Conservation (phyloP, 371 early-diverging fungal species). For the Scutellospora calospora region DNA sequence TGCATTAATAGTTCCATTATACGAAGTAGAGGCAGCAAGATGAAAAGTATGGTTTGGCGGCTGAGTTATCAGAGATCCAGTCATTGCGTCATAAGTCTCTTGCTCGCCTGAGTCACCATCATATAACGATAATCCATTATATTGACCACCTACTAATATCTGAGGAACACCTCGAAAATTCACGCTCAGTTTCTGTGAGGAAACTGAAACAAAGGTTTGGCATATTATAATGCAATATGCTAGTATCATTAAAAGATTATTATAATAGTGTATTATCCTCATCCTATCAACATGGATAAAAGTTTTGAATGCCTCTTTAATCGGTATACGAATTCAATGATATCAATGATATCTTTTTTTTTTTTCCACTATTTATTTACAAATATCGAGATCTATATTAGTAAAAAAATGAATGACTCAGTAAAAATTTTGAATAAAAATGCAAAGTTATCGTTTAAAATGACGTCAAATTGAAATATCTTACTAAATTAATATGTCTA, state of each 20-base stretch:
- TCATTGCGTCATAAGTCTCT: not conserved
- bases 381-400: too few relatives aligned
- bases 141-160: constrained; percentile 32
- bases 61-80: constrained; percentile 27
- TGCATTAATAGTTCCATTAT: constrained; percentile 40
- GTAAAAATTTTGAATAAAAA: too few relatives aligned
- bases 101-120: not conserved
- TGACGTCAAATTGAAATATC: too few relatives aligned
- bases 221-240: constrained; percentile 17
- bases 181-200: not conserved
- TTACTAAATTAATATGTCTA: too few relatives aligned
- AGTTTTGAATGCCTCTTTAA: too few relatives aligned
- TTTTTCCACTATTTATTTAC: too few relatives aligned
- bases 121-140: constrained; percentile 33
- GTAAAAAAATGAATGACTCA: too few relatives aligned
- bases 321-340: too few relatives aligned
- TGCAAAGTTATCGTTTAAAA: too few relatives aligned
- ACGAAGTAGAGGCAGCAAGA: constrained; percentile 35
- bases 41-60: not conserved
- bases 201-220: not conserved
- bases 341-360: too few relatives aligned
- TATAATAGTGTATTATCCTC: constrained; percentile 22
- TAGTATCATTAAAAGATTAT: constrained; percentile 7
- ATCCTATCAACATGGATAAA: constrained; percentile 2
- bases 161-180: constrained; percentile 1